phyloP scores from a whole-genome alignment of 2,329 filamentous ascomycete genomes.

The Rhytidhysteron rufulum region DNA sequence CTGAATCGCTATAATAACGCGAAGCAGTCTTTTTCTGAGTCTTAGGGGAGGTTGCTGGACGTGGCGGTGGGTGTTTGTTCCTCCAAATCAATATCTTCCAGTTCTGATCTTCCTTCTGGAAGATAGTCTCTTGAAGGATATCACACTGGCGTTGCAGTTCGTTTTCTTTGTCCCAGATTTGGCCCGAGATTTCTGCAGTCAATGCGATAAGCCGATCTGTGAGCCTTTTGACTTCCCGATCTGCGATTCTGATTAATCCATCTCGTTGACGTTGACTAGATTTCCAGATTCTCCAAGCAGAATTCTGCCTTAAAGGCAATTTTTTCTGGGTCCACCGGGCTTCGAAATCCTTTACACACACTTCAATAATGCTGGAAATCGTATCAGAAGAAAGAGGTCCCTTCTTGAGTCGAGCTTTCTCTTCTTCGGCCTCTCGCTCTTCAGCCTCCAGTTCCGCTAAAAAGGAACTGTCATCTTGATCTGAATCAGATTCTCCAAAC shows the following conservation, averaged over 20 bases:
- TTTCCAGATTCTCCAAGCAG: slow-evolving; percentile 61
- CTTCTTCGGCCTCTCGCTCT: slow-evolving; percentile 49
- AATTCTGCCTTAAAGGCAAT: slow-evolving; percentile 52
- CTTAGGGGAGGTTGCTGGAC: slow-evolving; percentile 14
- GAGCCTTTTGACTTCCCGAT: slow-evolving; percentile 40
- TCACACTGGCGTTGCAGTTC: slow-evolving; percentile 55
- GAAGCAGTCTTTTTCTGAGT: slow-evolving; percentile 3
- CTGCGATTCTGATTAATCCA: slow-evolving; percentile 44
- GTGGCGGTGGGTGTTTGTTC: slow-evolving; percentile 13
- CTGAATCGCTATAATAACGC: slow-evolving; percentile 27
- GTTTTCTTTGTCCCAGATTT: slow-evolving; percentile 52
- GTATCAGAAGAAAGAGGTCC: slow-evolving; percentile 36
- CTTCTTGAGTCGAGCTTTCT: slow-evolving; percentile 15
- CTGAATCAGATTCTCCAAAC: slow-evolving; percentile 54
- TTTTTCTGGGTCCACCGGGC: slow-evolving; percentile 57
- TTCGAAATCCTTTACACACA: slow-evolving; percentile 50
- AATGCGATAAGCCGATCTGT: slow-evolving; percentile 55
- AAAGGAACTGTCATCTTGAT: slow-evolving; percentile 17
- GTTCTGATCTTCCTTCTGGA: slow-evolving; percentile 51
- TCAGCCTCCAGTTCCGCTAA: slow-evolving; percentile 28
- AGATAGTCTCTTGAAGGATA: slow-evolving; percentile 60
- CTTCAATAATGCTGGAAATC: slow-evolving; percentile 52
- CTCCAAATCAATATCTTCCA: slow-evolving; percentile 45
- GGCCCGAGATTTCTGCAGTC: slow-evolving; percentile 50
- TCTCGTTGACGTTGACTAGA: slow-evolving; percentile 46